Base-by-base conservation (phyloP, 306 rosid genomes). In the Aeschynomene evenia region DNA sequence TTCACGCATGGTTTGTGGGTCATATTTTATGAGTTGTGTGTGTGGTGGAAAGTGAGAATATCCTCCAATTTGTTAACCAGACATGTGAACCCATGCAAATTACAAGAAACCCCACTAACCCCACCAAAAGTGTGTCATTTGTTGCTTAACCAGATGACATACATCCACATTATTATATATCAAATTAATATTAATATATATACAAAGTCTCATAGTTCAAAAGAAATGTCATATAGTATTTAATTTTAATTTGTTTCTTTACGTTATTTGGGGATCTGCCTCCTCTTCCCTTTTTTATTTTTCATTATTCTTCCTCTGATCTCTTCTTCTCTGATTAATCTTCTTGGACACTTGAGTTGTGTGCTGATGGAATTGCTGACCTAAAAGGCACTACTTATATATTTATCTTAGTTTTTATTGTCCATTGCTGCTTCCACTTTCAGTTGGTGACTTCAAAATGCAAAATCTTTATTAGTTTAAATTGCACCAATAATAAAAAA, bases 1-100 rank as follows among this genome's bases (percentile, higher is more conserved):
- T 85, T 80, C 81, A 78, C 82, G 87, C 91, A 85, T 84, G 94
- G 90, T 82, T 80, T 84, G 98, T 93, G 94, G 94, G 88, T 77
- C 91, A 85, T 86, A 85, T 85, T 82, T 72, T 86, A 85, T 86
- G 84, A 88, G 87, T 85, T 87, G 90, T 82, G 74, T 73, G 73
- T 89, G 91, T 74, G 87, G 89, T 81, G 91, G 91, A 87, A 85
- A 90, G 88, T 78, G 81, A 77, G 71, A 74, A 79, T 82, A 85
- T 76, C 84, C 79, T 87, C 82, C 80, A 77, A 81, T 56, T 82
- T 79, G 80, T 76, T 90, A 68, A 85, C 81, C 81, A 81, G 73
- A 81, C 89, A 83, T 91, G 95, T 84, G 90, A 88, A 80, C 86
- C 80, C 80, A 16, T 70, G 87, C 80, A 87, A 79, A 85, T 90